phyloP scores from a whole-genome alignment of 2,329 filamentous ascomycete genomes.

The Alternaria panax region DNA sequence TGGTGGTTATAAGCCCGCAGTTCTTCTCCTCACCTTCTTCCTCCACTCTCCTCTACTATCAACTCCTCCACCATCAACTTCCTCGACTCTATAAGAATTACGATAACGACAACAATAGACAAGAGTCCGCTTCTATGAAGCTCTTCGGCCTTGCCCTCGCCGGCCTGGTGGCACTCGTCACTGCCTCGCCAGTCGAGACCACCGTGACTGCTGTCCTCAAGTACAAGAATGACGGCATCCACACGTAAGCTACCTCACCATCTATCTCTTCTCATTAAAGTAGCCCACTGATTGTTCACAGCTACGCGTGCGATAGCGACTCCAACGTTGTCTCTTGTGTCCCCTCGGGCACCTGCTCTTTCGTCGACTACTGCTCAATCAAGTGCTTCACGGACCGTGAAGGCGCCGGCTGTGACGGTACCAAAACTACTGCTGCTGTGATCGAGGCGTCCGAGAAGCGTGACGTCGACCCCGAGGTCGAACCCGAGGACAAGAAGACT shows the following conservation, averaged over 20 bases:
- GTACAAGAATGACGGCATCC: neutral
- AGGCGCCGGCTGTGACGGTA: neutral
- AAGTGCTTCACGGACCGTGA: neutral
- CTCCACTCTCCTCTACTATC: neutral
- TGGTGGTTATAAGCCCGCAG: neutral
- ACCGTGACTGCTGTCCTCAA: neutral
- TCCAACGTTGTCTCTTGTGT: neutral
- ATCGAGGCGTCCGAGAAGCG: neutral
- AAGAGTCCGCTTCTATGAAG: constrained; percentile 9
- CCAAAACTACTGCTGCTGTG: neutral
- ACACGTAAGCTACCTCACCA: neutral
- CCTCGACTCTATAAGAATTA: neutral
- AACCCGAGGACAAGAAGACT: constrained; percentile 1
- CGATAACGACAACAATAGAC: neutral
- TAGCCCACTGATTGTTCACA: neutral
- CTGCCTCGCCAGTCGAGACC: neutral
- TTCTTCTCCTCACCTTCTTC: neutral
- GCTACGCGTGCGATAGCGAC: constrained; percentile 3
- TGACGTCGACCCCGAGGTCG: neutral
- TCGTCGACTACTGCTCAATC: neutral
- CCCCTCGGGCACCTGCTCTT: neutral
- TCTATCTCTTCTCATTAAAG: neutral
- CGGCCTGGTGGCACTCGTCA: constrained; percentile 9
- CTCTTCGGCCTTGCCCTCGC: constrained; percentile 6
- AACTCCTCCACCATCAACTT: neutral